Percentiles rank a stretch among this genome's conserved stretches.
These are phyloP conservation scores for Ogataea polymorpha DNA, from an alignment of 805 yeast genomes.

Conservation along the genomic window DNA sequence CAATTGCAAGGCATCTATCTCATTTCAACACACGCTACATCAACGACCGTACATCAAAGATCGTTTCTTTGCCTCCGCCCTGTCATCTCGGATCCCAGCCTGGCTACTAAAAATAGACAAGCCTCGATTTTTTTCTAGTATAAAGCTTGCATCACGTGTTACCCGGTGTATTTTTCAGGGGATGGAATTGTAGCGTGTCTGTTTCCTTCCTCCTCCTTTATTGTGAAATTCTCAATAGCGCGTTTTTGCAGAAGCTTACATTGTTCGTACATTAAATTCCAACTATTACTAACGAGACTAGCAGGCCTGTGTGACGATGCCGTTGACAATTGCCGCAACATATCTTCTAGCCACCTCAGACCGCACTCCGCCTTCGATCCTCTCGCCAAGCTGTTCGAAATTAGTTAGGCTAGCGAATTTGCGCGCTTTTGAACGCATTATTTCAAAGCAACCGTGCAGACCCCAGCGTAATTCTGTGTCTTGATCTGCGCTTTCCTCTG, in stretches of 20 bases:
- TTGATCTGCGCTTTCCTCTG: conserved; percentile 18
- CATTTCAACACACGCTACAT: neutral
- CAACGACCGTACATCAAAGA: neutral
- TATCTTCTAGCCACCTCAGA: conserved; percentile 9
- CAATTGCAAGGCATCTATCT: neutral
- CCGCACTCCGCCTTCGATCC: conserved; percentile 6
- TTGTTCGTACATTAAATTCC: neutral
- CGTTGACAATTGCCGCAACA: conserved; percentile 6
- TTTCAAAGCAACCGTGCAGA: conserved; percentile 26
- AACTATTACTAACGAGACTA: neutral
- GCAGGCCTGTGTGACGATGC: neutral
- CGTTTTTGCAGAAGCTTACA: conserved; percentile 3
- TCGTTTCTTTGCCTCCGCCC: neutral
- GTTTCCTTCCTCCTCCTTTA: conserved; percentile 1
- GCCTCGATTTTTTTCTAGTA: neutral
- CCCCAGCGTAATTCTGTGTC: conserved; percentile 41
- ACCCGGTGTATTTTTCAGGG: conserved; percentile 1
- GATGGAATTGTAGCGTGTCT: conserved; percentile 1
- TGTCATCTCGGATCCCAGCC: neutral
- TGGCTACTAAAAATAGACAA: conserved; percentile 1
- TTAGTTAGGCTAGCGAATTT: conserved; percentile 4
- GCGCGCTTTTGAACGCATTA: conserved; percentile 14
- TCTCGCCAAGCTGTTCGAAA: neutral
- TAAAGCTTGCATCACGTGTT: neutral
- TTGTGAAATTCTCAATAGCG: conserved; percentile 3